These are phyloP conservation scores for Pleurotus tuoliensis DNA, from an alignment of 768 basidiomycete genomes.

Conservation along the genomic window DNA sequence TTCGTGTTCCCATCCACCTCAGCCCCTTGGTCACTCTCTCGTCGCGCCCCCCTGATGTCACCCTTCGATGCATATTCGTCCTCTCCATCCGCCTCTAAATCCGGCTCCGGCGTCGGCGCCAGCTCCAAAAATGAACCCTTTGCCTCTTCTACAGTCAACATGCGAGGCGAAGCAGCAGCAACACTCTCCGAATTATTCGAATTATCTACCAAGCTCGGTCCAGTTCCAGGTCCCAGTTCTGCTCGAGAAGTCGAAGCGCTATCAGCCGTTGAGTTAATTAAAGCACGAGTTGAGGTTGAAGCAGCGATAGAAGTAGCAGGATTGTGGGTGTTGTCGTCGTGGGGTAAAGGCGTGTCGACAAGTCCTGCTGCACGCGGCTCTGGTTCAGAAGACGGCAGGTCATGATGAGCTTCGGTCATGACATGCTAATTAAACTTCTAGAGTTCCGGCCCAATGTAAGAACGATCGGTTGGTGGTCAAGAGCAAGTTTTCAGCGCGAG, in stretches of 20 bases:
- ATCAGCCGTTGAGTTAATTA: neutral
- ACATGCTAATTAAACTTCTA: constrained; percentile 3
- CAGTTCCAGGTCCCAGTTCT: neutral
- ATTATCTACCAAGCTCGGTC: neutral
- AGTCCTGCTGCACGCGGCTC: neutral
- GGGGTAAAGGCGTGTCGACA: neutral
- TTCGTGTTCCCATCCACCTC: constrained; percentile 11
- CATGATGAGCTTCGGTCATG: constrained; percentile 8
- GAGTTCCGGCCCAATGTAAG: too few species aligned
- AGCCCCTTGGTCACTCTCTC: neutral
- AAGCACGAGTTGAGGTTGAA: neutral
- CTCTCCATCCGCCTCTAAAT: neutral
- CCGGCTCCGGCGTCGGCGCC: constrained; percentile 3
- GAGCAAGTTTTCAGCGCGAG: too few species aligned
- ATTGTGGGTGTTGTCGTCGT: neutral
- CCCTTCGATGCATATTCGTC: neutral
- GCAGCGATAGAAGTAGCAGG: neutral
- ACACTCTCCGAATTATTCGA: constrained; percentile 1
- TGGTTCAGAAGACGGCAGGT: neutral
- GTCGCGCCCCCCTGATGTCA: neutral
- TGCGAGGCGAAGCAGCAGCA: neutral
- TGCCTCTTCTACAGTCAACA: neutral
- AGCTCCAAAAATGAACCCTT: constrained; percentile 1
- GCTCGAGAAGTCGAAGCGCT: neutral
- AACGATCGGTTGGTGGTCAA: too few species aligned